These are phyloP conservation scores for Candida fluviatilis DNA, from an alignment of 805 yeast species.

Conservation along the genomic window DNA sequence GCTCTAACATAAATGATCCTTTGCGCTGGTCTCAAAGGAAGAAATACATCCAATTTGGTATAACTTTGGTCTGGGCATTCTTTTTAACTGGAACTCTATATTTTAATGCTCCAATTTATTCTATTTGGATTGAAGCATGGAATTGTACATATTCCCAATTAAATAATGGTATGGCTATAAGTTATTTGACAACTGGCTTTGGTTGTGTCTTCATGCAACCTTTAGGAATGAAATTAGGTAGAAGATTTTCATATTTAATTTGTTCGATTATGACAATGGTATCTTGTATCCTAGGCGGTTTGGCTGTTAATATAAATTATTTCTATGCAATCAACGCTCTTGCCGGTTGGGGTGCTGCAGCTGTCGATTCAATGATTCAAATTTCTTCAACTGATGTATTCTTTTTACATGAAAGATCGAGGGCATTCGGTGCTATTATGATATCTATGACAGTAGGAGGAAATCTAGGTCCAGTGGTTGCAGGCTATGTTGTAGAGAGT, in stretches of 20 bases:
- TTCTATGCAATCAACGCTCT: slow-evolving; percentile 18
- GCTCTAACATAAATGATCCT: slow-evolving; percentile 31
- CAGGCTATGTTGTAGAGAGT: slow-evolving; percentile 22
- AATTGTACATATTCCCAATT: slow-evolving; percentile 32
- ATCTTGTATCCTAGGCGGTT: slow-evolving; percentile 29
- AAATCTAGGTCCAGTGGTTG: slow-evolving; percentile 26
- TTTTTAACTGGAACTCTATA: slow-evolving; percentile 43
- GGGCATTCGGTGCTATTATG: slow-evolving; percentile 22
- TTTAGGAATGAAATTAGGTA: slow-evolving; percentile 26
- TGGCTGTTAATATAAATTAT: slow-evolving; percentile 18
- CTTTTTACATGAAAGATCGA: slow-evolving; percentile 28
- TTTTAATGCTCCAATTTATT: slow-evolving; percentile 35
- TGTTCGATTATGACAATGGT: slow-evolving; percentile 23
- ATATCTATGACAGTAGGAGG: slow-evolving; percentile 27
- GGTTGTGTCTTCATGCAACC: slow-evolving; percentile 30
- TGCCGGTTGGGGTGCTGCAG: slow-evolving; percentile 36
- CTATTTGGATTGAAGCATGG: slow-evolving; percentile 26
- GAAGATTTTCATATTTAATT: slow-evolving; percentile 24
- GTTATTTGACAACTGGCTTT: slow-evolving; percentile 45
- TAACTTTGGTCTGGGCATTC: slow-evolving; percentile 21
- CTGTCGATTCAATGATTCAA: slow-evolving; percentile 29
- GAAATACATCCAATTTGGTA: slow-evolving; percentile 24
- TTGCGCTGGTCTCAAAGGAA: slow-evolving; percentile 31
- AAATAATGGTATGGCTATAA: slow-evolving; percentile 45
- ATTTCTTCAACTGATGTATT: slow-evolving; percentile 30